Conservation (phyloP, 2,329 filamentous ascomycete species). For the Ascocoryne sarcoides region DNA sequence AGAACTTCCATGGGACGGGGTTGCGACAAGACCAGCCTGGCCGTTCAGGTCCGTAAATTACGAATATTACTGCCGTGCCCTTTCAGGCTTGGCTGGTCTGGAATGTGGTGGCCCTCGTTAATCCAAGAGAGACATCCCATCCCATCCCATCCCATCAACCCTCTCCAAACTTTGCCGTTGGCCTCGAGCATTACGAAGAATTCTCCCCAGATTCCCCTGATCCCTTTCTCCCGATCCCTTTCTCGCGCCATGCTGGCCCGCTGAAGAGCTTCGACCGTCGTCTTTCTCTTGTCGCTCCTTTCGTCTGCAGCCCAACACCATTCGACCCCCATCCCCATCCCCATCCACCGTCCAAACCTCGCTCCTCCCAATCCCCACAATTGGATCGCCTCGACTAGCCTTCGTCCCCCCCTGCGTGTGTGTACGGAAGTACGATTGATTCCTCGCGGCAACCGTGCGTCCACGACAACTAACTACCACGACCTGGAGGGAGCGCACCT, state of each 20-base stretch:
- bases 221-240: too few species aligned
- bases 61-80: not conserved
- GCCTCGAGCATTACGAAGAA: too few species aligned
- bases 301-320: not conserved
- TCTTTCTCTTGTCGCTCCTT: not conserved
- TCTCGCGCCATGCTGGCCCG: not conserved
- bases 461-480: constrained; percentile 5
- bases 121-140: not conserved
- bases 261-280: not conserved
- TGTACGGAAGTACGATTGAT: too few species aligned
- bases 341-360: constrained; percentile 1
- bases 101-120: constrained; percentile 3
- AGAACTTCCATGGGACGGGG: too few species aligned
- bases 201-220: too few species aligned
- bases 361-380: constrained; percentile 8
- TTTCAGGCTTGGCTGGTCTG: constrained; percentile 5
- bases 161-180: not conserved
- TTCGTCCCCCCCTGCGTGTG: constrained; percentile 8
- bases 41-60: not conserved
- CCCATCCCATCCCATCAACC: constrained; percentile 4
- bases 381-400: constrained; percentile 11
- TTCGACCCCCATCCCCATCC: not conserved
- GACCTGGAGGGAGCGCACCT: constrained; percentile 20
- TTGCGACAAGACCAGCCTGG: too few species aligned
- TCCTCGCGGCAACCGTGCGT: constrained; percentile 14